These are phyloP conservation scores for Dalechampia spathulata DNA, from an alignment of 441 rosid species.

Conservation along the genomic window DNA sequence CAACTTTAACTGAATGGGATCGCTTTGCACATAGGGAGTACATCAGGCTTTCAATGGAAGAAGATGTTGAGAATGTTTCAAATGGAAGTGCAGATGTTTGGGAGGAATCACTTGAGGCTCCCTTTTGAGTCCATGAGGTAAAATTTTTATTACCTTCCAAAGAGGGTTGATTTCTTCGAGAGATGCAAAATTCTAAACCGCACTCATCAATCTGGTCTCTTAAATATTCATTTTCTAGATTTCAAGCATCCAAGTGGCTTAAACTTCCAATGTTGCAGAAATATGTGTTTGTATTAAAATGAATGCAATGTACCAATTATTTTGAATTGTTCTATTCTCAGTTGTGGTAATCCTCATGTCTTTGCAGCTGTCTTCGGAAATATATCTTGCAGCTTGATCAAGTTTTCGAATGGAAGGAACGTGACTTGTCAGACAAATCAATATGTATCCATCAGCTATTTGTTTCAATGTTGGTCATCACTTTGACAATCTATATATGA, in stretches of 20 bases:
- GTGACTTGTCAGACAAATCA: background rate
- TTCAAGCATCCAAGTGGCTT: too few relatives aligned
- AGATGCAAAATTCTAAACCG: background rate
- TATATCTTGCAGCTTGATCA: background rate
- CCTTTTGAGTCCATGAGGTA: constrained; percentile 47
- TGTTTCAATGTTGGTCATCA: constrained; percentile 8
- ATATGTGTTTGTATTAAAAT: background rate
- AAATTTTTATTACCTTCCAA: background rate
- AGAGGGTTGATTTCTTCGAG: background rate
- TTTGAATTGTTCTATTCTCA: background rate
- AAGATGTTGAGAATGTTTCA: constrained; percentile 91
- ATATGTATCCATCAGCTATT: constrained; percentile 2
- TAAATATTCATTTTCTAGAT: background rate
- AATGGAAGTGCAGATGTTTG: constrained; percentile 94
- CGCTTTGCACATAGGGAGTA: constrained; percentile 97
- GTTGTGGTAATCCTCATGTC: background rate
- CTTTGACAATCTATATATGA: background rate
- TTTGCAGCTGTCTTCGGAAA: constrained; percentile 9
- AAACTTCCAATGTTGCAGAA: background rate
- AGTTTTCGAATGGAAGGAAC: background rate
- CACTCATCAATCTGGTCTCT: background rate
- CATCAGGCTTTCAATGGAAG: constrained; percentile 97
- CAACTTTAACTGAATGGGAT: constrained; percentile 94
- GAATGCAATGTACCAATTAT: background rate
- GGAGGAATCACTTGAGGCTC: constrained; percentile 96